phyloP scores from a whole-genome alignment of 768 basidiomycete species.

The Artomyces pyxidatus region DNA sequence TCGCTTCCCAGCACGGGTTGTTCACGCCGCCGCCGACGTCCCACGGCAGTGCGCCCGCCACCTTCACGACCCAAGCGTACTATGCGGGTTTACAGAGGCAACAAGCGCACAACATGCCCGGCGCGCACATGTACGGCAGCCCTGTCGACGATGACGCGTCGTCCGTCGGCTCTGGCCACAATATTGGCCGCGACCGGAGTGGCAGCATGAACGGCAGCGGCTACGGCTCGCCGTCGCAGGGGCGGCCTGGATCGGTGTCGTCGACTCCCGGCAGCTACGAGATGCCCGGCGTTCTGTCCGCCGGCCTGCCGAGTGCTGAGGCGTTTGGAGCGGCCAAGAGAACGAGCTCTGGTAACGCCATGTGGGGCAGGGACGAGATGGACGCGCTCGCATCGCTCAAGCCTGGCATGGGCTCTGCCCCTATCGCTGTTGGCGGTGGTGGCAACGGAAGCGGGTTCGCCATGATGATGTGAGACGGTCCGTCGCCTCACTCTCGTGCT shows the following conservation, averaged over 20 bases:
- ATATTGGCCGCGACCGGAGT: constrained; percentile 26
- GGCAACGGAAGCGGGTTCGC: constrained; percentile 31
- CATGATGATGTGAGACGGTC: constrained; percentile 27
- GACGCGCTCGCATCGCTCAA: constrained; percentile 27
- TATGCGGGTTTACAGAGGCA: constrained; percentile 24
- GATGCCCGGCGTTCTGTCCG: constrained; percentile 20
- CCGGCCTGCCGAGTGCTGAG: constrained; percentile 21
- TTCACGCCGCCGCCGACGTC: constrained; percentile 12
- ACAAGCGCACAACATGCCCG: constrained; percentile 19
- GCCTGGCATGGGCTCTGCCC: constrained; percentile 23
- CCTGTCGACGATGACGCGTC: constrained; percentile 32
- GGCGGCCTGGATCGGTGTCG: constrained; percentile 14
- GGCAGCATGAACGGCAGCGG: constrained; percentile 30
- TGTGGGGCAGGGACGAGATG: constrained; percentile 24
- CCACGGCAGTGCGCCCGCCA: constrained; percentile 10
- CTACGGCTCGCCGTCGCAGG: constrained; percentile 25
- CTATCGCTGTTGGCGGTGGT: constrained; percentile 31
- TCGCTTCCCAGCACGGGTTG: constrained; percentile 5
- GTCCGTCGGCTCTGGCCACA: constrained; percentile 29
- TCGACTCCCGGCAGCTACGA: constrained; percentile 28
- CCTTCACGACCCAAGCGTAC: constrained; percentile 18
- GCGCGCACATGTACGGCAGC: constrained; percentile 20
- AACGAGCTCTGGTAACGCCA: constrained; percentile 17
- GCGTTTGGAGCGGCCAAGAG: constrained; percentile 21
- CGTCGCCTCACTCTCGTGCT: background rate